Evolutionary conservation across 2,329 filamentous ascomycete species (phyloP), one percentile per base, ranked within the genome.

Genomic region (Exophiala alcalophila): DNA sequence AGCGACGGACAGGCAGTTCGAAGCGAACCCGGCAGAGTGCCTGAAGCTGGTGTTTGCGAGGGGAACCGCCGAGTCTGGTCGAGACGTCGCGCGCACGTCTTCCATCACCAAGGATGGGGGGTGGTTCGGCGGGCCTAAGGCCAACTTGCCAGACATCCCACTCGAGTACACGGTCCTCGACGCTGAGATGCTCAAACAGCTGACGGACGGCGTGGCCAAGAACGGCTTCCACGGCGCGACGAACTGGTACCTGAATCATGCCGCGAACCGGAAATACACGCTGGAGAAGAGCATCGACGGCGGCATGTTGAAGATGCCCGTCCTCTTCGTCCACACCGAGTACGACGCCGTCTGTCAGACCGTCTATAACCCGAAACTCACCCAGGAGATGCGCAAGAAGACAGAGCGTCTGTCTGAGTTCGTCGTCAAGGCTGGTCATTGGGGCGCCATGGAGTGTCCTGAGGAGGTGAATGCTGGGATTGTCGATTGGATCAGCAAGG

Each of bases 371-470:
- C 40, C 47, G 3, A 44, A 14, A 8, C 14, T 39, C 16, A 21
- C 27, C 12, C 20, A 47, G 28, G 23, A 33, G 3, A 52, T 52
- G 49, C 23, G 39, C 12, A 36, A 40, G 19, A 33, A 18, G 5
- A 47, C 42, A 30, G 18, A 33, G 18, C 40, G 50, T 3, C 23
- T 39, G 18, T 35, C 36, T 19, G 34, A 47, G 36, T 44, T 46
- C 16, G 38, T 31, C 31, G 42, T 52, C 40, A 37, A 44, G n/a
- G 46, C 46, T 4, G 71, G 74, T 12, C 92, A 97, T 65, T 97
- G 91, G 90, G 86, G 83, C 32, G 66, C 94, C 60, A 81, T 79
- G 70, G 79, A 95, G 70, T 78, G 77, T 52, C 74, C 83, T 0
- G 76, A 73, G 14, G 78, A 83, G 57, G 78, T 87, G 2, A 96